phyloP scores from a whole-genome alignment of 73 alveolate species.

The Durusdinium trenchii region DNA sequence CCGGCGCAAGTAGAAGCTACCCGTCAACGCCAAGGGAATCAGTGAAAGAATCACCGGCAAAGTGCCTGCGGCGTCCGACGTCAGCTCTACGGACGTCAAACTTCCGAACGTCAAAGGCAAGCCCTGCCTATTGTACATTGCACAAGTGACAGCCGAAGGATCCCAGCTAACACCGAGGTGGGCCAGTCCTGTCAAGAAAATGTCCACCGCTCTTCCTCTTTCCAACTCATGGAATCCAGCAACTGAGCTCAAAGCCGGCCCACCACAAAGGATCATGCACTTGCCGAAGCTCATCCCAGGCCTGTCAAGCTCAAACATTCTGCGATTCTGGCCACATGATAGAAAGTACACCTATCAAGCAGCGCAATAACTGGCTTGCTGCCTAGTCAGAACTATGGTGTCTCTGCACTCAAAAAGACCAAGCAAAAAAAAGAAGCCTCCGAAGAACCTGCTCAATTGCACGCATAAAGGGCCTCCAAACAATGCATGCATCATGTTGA shows the following conservation, averaged over 20 bases:
- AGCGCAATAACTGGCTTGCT: not conserved
- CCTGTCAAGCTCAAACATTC: not conserved
- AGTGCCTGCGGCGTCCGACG: not conserved
- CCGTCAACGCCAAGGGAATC: conserved; percentile 77
- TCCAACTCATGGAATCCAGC: not conserved
- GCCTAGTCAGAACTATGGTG: not conserved
- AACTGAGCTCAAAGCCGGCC: not conserved
- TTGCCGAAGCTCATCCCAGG: conserved; percentile 65
- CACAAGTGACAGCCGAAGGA: conserved; percentile 51
- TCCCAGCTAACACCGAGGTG: conserved; percentile 57
- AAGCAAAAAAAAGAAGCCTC: not conserved
- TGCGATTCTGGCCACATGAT: not conserved
- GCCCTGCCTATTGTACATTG: conserved; percentile 71
- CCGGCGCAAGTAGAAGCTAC: conserved; percentile 81
- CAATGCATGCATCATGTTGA: no score
- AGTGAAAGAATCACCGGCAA: conserved; percentile 50
- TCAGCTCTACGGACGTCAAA: not conserved
- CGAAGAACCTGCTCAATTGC: conserved; percentile 64
- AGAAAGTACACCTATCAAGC: not conserved
- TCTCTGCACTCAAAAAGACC: not conserved
- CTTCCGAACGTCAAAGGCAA: not conserved
- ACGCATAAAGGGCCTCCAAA: conserved; percentile 69
- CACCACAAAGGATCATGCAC: conserved; percentile 79
- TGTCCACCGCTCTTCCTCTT: not conserved
- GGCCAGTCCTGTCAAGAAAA: not conserved